Base-by-base conservation (phyloP, 768 basidiomycete species). In the Kwoniella mangroviensis region DNA sequence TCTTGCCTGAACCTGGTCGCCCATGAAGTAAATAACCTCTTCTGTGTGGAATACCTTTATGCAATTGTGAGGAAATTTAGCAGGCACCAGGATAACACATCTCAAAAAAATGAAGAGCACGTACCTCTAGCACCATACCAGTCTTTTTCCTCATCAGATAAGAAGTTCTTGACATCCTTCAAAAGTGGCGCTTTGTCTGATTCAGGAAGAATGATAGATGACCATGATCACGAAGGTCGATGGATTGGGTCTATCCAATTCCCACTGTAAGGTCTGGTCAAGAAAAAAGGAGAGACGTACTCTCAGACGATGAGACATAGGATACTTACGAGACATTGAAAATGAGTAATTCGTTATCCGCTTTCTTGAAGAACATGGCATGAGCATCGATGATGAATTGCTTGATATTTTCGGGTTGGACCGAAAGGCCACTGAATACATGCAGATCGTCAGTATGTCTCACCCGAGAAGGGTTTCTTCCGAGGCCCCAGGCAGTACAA, bases 91-190 rank as follows among this genome's bases (percentile, higher is more conserved):
- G 15, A 12, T 56, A 11, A 2, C 55, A 28, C 28, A 28, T 28
- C 28, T 4, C 28, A 28, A 28, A 6, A 28, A 6, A 28, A 28
- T 4, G 28, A 2, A 28, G 2, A 22, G 4, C 9, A 40, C 76
- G 68, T 58, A 79, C 81, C 81, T 71, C 81, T 57, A 9, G 75
- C 74, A 60, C 70, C 75, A 58, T 82, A 82, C 81, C 81, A 82
- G 9, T 21, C 52, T 17, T 40, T 63, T 56, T 73, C 75, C 49
- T 72, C 65, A 7, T 71, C 75, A 1, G 71, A 75, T 41, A 80
- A 56, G 68, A 82, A 82, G n/a, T 75, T 72, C 59, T 71, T 53
- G 51, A 80, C 66, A 69, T 82, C 81, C 26, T 54, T 58, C 10
- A 79, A 51, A 1, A 82, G 24, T 12, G 65, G 61, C 21, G 79